Evolutionary conservation across 768 basidiomycete genomes (phyloP).

Genomic region (Suillus subluteus): DNA sequence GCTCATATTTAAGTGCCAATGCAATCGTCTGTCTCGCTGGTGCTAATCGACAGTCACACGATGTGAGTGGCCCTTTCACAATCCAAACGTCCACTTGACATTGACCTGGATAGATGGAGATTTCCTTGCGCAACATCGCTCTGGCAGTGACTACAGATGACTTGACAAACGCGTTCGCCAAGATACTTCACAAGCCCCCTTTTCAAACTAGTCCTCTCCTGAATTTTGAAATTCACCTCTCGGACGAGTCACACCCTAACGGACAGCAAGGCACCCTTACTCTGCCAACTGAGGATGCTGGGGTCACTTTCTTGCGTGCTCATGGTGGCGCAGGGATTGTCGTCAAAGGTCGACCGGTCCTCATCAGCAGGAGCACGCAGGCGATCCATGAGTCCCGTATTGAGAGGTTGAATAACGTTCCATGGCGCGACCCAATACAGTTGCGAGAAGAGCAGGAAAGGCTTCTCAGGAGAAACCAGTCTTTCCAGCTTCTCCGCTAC

Average conservation of each 20-base stretch:
- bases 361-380: slow-evolving; percentile 25
- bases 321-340: slow-evolving; percentile 29
- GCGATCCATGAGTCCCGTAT: slow-evolving; percentile 25
- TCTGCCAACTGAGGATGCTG: slow-evolving; percentile 27
- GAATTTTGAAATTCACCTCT: slow-evolving; percentile 36
- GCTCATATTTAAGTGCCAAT: not conserved
- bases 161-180: slow-evolving; percentile 35
- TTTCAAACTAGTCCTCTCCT: slow-evolving; percentile 30
- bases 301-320: slow-evolving; percentile 26
- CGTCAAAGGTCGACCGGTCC: slow-evolving; percentile 27
- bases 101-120: slow-evolving; percentile 31
- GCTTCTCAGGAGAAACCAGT: slow-evolving; percentile 22
- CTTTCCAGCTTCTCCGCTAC: slow-evolving; percentile 28
- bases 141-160: slow-evolving; percentile 34
- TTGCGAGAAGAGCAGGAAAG: slow-evolving; percentile 28
- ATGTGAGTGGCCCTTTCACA: slow-evolving; percentile 4
- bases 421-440: slow-evolving; percentile 35
- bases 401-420: slow-evolving; percentile 24
- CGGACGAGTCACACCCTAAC: slow-evolving; percentile 3
- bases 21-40: not conserved
- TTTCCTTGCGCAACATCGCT: slow-evolving; percentile 38
- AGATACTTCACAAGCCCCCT: slow-evolving; percentile 36
- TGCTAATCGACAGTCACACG: not conserved
- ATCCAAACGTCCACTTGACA: not conserved
- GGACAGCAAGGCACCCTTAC: slow-evolving; percentile 37